Percentiles rank a stretch among this genome's conserved stretches.
Conservation (phyloP, 345 rosid genomes). For the Aquilaria sinensis region DNA sequence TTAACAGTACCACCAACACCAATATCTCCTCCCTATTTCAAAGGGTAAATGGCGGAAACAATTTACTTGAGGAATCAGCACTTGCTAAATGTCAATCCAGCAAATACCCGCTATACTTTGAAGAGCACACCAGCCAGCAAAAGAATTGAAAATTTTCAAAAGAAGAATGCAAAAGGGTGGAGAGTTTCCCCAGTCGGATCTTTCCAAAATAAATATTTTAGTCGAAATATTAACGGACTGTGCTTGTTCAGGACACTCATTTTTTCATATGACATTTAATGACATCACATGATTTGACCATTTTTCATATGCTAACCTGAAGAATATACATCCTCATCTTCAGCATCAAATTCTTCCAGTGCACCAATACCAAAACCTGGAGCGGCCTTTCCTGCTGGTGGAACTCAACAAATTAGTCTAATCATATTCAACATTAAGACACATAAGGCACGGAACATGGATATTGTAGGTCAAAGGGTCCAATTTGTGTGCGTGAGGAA, state of each 20-base stretch:
- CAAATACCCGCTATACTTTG: too few relatives aligned
- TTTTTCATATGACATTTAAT: not conserved
- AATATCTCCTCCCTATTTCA: not conserved
- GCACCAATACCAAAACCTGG: constrained; percentile 99
- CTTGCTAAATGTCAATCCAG: too few relatives aligned
- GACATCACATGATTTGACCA: not conserved
- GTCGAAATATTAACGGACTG: too few relatives aligned
- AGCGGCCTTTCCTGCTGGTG: constrained; percentile 86
- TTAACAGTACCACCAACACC: not conserved
- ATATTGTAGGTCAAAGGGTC: constrained; percentile 2
- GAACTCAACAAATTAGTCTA: constrained; percentile 31
- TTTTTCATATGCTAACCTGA: constrained; percentile 35
- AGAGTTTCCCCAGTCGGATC: too few relatives aligned
- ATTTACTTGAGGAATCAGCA: not conserved
- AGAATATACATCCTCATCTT: constrained; percentile 92
- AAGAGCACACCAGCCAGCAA: not conserved
- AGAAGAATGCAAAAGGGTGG: not conserved
- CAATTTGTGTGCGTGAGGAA: too few relatives aligned
- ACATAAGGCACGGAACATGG: constrained; percentile 12
- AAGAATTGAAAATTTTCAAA: not conserved
- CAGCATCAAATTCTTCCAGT: constrained; percentile 89
- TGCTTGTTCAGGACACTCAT: too few relatives aligned
- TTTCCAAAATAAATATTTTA: not conserved
- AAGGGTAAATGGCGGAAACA: not conserved
- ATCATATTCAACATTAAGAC: constrained; percentile 12